These are phyloP conservation scores for Stylonectria norvegica DNA, from an alignment of 2,329 filamentous ascomycete genomes.

Conservation along the genomic window DNA sequence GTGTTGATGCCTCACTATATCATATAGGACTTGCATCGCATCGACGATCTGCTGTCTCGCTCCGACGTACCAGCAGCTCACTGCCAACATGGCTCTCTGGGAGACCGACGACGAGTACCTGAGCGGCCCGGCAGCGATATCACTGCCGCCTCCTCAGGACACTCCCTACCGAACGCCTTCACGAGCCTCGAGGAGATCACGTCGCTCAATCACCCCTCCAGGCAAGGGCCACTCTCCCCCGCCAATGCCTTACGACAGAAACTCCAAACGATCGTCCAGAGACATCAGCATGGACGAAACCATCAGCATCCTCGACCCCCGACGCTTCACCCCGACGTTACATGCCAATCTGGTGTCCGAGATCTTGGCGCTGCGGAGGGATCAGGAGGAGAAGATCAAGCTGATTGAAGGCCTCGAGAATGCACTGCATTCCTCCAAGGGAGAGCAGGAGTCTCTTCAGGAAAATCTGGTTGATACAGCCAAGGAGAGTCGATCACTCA, in stretches of 20 bases:
- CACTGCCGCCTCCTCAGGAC: conserved; percentile 66
- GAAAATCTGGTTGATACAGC: conserved; percentile 58
- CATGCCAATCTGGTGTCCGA: conserved; percentile 94
- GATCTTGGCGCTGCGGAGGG: conserved; percentile 80
- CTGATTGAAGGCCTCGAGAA: conserved; percentile 83
- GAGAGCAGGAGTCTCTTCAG: conserved; percentile 71
- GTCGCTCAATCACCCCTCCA: conserved; percentile 65
- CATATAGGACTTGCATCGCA: neutral
- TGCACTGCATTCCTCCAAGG: conserved; percentile 64
- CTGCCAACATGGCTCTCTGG: conserved; percentile 52
- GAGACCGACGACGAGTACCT: conserved; percentile 62
- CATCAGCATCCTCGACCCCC: conserved; percentile 76
- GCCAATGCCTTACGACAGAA: conserved; percentile 42
- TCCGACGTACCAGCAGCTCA: neutral
- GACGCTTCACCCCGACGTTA: conserved; percentile 89
- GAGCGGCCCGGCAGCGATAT: conserved; percentile 50
- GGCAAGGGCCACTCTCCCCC: conserved; percentile 57
- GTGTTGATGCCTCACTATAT: conserved; percentile 5
- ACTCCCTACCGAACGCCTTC: conserved; percentile 73
- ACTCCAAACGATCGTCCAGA: conserved; percentile 50
- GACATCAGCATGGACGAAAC: conserved; percentile 64
- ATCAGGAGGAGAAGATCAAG: conserved; percentile 85
- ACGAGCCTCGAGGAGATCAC: conserved; percentile 57
- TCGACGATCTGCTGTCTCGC: neutral
- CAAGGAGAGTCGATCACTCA: conserved; percentile 76